phyloP scores from a whole-genome alignment of 495 filamentous ascomycete genomes.

The Rhypophila decipiens region DNA sequence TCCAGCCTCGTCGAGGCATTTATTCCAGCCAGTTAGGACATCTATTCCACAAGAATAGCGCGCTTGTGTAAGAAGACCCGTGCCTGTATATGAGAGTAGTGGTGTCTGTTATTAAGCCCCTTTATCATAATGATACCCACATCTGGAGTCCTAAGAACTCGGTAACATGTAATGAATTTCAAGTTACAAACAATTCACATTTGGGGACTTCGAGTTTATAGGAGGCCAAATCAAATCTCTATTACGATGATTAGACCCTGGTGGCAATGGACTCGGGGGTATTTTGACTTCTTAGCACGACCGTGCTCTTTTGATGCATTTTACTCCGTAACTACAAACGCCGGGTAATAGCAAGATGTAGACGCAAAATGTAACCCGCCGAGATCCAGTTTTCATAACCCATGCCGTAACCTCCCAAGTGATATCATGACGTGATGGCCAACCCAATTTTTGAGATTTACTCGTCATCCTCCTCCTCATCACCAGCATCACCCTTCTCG shows the following conservation, averaged over 20 bases:
- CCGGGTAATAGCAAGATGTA: conserved; percentile 27
- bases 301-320: conserved; percentile 24
- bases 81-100: no score
- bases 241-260: background rate
- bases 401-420: conserved; percentile 25
- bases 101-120: conserved; percentile 23
- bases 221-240: no score
- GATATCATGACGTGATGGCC: conserved; percentile 14
- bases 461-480: conserved; percentile 87
- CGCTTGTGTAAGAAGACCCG: background rate
- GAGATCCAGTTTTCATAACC: conserved; percentile 34
- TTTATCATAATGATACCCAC: no score
- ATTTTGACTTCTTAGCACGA: conserved; percentile 11
- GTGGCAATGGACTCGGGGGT: conserved; percentile 12
- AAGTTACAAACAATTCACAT: background rate
- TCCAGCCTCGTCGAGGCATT: no score
- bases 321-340: conserved; percentile 24
- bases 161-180: no score
- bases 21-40: no score
- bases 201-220: background rate
- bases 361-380: conserved; percentile 21
- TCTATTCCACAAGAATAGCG: no score
- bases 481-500: conserved; percentile 79
- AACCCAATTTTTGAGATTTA: conserved; percentile 27
- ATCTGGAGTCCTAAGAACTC: no score